These are phyloP conservation scores for Cairneyella variabilis DNA, from an alignment of 495 filamentous ascomycete species.

Conservation along the genomic window DNA sequence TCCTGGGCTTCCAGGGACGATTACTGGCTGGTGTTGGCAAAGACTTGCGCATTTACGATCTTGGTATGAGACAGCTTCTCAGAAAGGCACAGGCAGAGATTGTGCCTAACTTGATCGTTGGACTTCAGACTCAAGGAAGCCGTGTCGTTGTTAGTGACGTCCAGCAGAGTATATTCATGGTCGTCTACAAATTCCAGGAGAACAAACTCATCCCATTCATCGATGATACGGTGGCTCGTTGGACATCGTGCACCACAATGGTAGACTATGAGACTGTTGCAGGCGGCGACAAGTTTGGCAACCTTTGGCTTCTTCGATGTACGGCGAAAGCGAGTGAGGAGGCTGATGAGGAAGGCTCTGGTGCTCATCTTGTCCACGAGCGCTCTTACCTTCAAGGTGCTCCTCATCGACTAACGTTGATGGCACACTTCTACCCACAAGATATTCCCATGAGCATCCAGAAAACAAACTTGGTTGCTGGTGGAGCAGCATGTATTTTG, in stretches of 20 bases:
- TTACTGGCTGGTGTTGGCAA: constrained; percentile 80
- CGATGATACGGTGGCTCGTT: constrained; percentile 84
- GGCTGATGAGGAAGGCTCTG: constrained; percentile 87
- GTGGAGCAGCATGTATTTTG: constrained; percentile 84
- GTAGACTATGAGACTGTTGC: constrained; percentile 96
- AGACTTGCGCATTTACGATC: constrained; percentile 80
- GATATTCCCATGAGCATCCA: constrained; percentile 89
- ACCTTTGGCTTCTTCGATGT: constrained; percentile 87
- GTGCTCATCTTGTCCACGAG: constrained; percentile 84
- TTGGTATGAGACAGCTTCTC: constrained; percentile 85
- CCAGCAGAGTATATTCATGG: constrained; percentile 83
- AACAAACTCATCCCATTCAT: constrained; percentile 89
- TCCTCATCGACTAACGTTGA: constrained; percentile 75
- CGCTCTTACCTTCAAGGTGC: constrained; percentile 84
- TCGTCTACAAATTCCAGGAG: constrained; percentile 89
- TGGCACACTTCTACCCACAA: constrained; percentile 84
- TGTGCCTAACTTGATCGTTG: constrained; percentile 77
- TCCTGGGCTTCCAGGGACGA: constrained; percentile 88
- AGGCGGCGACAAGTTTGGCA: constrained; percentile 97
- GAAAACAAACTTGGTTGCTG: constrained; percentile 85
- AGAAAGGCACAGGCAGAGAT: constrained; percentile 84
- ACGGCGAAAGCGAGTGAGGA: constrained; percentile 83
- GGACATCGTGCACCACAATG: constrained; percentile 86
- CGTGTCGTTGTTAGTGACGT: constrained; percentile 91
- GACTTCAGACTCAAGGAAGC: constrained; percentile 84